phyloP scores from a whole-genome alignment of 1,284 basidiomycete species.

The Prillingera fragicola region DNA sequence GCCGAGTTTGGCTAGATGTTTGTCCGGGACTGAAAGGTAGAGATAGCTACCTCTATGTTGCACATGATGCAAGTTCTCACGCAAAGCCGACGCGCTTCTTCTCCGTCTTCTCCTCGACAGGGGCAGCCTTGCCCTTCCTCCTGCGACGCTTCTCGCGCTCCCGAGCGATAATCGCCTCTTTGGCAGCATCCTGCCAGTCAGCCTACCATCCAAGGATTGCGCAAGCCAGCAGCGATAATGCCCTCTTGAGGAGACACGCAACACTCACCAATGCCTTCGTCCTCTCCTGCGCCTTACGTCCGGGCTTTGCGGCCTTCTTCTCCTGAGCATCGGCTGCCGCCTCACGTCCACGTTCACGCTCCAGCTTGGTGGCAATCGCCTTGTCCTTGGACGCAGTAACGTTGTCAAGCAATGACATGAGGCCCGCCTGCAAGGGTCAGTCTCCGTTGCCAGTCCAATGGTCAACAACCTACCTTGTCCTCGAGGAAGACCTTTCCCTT shows the following conservation, averaged over 20 bases:
- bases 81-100: constrained; percentile 24
- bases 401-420: constrained; percentile 26
- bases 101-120: constrained; percentile 3
- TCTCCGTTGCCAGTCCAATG: background rate
- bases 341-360: constrained; percentile 10
- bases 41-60: too few species aligned
- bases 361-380: constrained; percentile 13
- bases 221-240: background rate
- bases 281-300: constrained; percentile 20
- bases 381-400: constrained; percentile 28
- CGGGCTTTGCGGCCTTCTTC: constrained; percentile 9
- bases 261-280: constrained; percentile 27
- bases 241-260: background rate
- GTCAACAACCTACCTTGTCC: constrained; percentile 32
- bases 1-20: too few species aligned
- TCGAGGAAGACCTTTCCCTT: constrained; percentile 46
- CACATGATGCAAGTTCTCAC: constrained; percentile 4
- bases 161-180: constrained; percentile 13
- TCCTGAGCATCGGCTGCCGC: constrained; percentile 3
- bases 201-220: background rate
- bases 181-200: constrained; percentile 8
- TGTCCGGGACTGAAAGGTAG: too few species aligned
- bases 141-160: constrained; percentile 22
- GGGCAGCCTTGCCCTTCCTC: constrained; percentile 12
- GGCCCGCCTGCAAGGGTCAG: constrained; percentile 11